phyloP scores from a whole-genome alignment of 768 basidiomycete genomes.

The Tephrocybe sp. region DNA sequence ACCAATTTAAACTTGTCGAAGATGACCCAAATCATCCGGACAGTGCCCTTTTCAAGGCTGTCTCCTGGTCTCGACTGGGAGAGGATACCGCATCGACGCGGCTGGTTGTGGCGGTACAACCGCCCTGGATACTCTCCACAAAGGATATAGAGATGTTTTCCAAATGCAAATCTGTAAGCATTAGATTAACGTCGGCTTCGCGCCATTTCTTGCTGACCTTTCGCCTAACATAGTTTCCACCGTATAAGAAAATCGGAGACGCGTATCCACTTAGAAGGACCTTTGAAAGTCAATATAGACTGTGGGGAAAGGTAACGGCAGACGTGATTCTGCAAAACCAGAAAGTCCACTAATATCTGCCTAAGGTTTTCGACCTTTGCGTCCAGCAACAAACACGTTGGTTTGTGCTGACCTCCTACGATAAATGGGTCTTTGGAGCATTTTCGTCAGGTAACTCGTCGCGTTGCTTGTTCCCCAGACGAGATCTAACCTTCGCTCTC shows the following conservation, averaged over 20 bases:
- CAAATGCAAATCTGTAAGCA: constrained; percentile 39
- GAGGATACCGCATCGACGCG: background rate
- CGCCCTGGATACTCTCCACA: constrained; percentile 57
- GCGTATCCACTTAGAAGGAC: constrained; percentile 25
- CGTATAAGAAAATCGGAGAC: constrained; percentile 30
- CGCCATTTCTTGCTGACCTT: constrained; percentile 14
- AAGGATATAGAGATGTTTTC: constrained; percentile 56
- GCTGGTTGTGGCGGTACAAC: constrained; percentile 57
- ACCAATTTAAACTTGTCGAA: constrained; percentile 37
- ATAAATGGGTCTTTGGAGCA: constrained; percentile 60
- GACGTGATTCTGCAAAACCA: background rate
- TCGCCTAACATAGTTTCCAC: constrained; percentile 36
- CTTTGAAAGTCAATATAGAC: constrained; percentile 47
- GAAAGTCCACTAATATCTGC: background rate
- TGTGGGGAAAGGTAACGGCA: constrained; percentile 57
- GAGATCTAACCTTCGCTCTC: background rate
- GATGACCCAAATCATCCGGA: constrained; percentile 34
- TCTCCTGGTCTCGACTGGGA: constrained; percentile 35
- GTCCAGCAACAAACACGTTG: constrained; percentile 45
- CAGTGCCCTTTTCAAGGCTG: constrained; percentile 42
- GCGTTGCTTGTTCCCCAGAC: background rate
- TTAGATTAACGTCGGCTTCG: background rate
- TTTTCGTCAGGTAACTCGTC: constrained; percentile 50
- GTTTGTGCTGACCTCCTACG: constrained; percentile 62
- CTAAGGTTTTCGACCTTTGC: constrained; percentile 59